Conservation (phyloP, 1,284 basidiomycete species). For the Ustilago lituana region DNA sequence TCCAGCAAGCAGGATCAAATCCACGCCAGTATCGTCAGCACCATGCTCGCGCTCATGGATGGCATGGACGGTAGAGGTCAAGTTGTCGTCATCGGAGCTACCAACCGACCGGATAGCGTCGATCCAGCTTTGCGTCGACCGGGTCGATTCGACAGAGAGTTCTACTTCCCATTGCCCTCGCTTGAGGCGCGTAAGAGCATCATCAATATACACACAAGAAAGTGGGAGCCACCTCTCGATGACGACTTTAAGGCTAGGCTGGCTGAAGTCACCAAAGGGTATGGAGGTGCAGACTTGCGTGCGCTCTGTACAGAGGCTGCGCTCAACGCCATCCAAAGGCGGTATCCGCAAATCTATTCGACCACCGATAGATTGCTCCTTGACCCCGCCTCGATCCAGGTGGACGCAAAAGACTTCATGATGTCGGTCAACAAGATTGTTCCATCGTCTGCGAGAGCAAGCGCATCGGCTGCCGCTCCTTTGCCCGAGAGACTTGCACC, state of each 20-base stretch:
- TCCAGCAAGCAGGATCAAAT: constrained; percentile 99
- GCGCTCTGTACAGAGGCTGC: constrained; percentile 82
- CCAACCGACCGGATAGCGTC: constrained; percentile 94
- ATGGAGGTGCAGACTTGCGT: constrained; percentile 94
- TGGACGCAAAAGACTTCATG: constrained; percentile 94
- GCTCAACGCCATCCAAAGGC: constrained; percentile 91
- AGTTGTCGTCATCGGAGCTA: constrained; percentile 98
- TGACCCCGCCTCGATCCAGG: constrained; percentile 84
- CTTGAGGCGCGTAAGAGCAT: constrained; percentile 87
- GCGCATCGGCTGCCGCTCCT: constrained; percentile 83
- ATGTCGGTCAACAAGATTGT: constrained; percentile 84
- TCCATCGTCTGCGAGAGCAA: constrained; percentile 91
- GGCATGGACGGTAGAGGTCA: constrained; percentile 97
- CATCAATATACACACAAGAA: constrained; percentile 86
- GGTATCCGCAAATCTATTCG: constrained; percentile 98
- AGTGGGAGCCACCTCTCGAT: constrained; percentile 86
- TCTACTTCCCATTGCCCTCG: constrained; percentile 93
- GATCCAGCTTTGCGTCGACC: constrained; percentile 94
- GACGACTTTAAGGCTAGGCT: constrained; percentile 76
- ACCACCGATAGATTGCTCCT: constrained; percentile 85
- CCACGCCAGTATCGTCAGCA: constrained; percentile 96
- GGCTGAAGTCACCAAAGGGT: constrained; percentile 93
- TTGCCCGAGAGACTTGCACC: constrained; percentile 87
- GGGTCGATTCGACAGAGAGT: constrained; percentile 96
- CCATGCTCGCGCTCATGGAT: constrained; percentile 96